Conservation (phyloP, 805 yeast genomes). For the Ogataea zsoltii region DNA sequence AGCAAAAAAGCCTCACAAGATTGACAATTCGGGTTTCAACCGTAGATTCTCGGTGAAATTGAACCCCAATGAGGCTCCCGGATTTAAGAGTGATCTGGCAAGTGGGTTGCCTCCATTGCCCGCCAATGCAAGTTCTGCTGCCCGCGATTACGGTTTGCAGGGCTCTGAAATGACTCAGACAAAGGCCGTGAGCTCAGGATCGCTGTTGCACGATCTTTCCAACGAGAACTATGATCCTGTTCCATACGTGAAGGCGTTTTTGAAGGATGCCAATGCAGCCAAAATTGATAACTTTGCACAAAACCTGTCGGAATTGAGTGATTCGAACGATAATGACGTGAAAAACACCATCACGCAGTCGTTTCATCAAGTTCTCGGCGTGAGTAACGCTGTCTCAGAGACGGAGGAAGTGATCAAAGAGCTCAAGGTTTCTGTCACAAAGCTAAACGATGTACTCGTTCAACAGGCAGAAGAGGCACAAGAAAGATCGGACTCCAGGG, state of each 20-base stretch:
- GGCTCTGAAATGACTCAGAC: not conserved
- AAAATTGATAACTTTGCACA: slow-evolving; percentile 71
- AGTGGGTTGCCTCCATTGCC: slow-evolving; percentile 17
- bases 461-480: slow-evolving; percentile 37
- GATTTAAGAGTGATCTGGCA: slow-evolving; percentile 1
- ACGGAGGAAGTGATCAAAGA: slow-evolving; percentile 65
- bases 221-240: slow-evolving; percentile 49
- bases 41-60: slow-evolving; percentile 28
- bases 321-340: slow-evolving; percentile 55
- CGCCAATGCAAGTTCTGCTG: slow-evolving; percentile 2
- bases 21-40: slow-evolving; percentile 21
- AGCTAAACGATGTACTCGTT: slow-evolving; percentile 57
- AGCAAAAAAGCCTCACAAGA: slow-evolving; percentile 19
- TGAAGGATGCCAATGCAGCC: slow-evolving; percentile 66
- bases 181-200: slow-evolving; percentile 15
- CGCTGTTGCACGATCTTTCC: slow-evolving; percentile 39
- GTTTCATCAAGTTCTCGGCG: slow-evolving; percentile 58
- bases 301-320: slow-evolving; percentile 49
- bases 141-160: slow-evolving; percentile 7
- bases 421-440: slow-evolving; percentile 60
- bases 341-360: slow-evolving; percentile 61
- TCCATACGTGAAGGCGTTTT: slow-evolving; percentile 46
- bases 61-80: slow-evolving; percentile 18
- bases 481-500: slow-evolving; percentile 10
- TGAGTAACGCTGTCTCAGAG: slow-evolving; percentile 59